phyloP scores from a whole-genome alignment of 2,329 filamentous ascomycete genomes.

The Scytalidium lignicola region DNA sequence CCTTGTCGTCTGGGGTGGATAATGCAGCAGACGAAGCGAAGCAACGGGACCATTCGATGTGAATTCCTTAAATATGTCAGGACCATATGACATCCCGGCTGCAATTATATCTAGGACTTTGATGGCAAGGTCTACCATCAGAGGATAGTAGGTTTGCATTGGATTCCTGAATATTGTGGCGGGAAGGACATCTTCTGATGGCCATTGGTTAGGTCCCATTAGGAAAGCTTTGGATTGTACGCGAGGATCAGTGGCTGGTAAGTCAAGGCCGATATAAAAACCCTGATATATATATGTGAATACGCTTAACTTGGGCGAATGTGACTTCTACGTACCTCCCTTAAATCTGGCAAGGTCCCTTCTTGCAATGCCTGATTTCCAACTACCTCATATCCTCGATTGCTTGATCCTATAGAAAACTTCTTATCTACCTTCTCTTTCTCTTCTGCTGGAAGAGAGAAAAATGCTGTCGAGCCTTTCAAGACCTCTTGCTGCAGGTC shows the following conservation, averaged over 20 bases:
- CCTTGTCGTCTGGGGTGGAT: slow-evolving; percentile 36
- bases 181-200: slow-evolving; percentile 24
- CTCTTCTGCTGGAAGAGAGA: slow-evolving; percentile 39
- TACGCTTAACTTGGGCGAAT: no score
- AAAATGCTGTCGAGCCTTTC: slow-evolving; percentile 37
- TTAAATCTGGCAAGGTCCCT: slow-evolving; percentile 39
- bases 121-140: slow-evolving; percentile 30
- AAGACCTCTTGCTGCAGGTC: slow-evolving; percentile 36
- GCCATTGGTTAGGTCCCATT: slow-evolving; percentile 40
- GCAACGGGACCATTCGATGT: slow-evolving; percentile 34
- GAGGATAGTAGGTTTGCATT: slow-evolving; percentile 36
- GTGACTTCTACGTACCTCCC: slow-evolving; percentile 27
- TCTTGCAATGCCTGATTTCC: slow-evolving; percentile 40
- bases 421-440: slow-evolving; percentile 37
- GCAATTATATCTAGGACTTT: slow-evolving; percentile 37
- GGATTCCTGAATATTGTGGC: slow-evolving; percentile 32
- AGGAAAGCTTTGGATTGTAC: slow-evolving; percentile 28
- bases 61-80: slow-evolving; percentile 38
- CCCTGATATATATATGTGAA: slow-evolving; percentile 17
- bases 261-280: slow-evolving; percentile 36
- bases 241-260: slow-evolving; percentile 34
- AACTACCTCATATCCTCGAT: slow-evolving; percentile 45
- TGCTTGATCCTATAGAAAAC: slow-evolving; percentile 31
- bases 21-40: slow-evolving; percentile 43
- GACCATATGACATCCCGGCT: slow-evolving; percentile 36